Evolutionary conservation across 768 basidiomycete species (phyloP).

Genomic region (Mycena amicta): DNA sequence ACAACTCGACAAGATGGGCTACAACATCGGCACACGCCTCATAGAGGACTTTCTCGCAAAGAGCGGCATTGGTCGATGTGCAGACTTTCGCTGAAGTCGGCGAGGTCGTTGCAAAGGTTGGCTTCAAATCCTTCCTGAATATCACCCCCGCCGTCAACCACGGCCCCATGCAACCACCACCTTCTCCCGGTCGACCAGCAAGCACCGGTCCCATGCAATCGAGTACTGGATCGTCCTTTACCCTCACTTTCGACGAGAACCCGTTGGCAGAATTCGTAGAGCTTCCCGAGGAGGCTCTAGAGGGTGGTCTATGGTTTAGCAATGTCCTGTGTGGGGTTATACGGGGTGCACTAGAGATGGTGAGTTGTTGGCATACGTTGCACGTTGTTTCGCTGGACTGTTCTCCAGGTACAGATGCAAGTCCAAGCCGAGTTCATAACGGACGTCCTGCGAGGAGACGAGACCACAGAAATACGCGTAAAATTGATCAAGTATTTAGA

Average conservation of each 20-base stretch:
- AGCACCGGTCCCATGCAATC: slow-evolving; percentile 44
- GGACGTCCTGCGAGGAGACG: slow-evolving; percentile 91
- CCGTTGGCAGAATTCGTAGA: slow-evolving; percentile 97
- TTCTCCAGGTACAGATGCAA: slow-evolving; percentile 68
- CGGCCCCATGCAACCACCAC: slow-evolving; percentile 51
- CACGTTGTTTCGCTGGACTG: slow-evolving; percentile 9
- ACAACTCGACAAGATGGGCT: slow-evolving; percentile 99
- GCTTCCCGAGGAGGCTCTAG: slow-evolving; percentile 88
- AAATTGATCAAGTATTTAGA: slow-evolving; percentile 89
- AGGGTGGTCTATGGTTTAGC: slow-evolving; percentile 95
- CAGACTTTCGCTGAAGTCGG: slow-evolving; percentile 94
- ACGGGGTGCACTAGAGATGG: slow-evolving; percentile 95
- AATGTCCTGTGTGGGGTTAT: slow-evolving; percentile 95
- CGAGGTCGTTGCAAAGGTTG: slow-evolving; percentile 95
- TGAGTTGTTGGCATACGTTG: slow-evolving; percentile 38
- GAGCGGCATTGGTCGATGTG: slow-evolving; percentile 87
- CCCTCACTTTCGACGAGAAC: slow-evolving; percentile 91
- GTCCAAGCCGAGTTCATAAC: slow-evolving; percentile 91
- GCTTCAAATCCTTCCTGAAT: slow-evolving; percentile 97
- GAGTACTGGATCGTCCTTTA: slow-evolving; percentile 65
- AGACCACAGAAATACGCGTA: slow-evolving; percentile 91
- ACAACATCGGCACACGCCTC: slow-evolving; percentile 93
- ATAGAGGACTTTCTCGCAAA: slow-evolving; percentile 98
- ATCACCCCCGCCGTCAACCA: slow-evolving; percentile 85
- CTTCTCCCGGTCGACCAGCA: slow-evolving; percentile 50